Conservation (phyloP, 2,329 filamentous ascomycete genomes). For the Botrytis fabae region DNA sequence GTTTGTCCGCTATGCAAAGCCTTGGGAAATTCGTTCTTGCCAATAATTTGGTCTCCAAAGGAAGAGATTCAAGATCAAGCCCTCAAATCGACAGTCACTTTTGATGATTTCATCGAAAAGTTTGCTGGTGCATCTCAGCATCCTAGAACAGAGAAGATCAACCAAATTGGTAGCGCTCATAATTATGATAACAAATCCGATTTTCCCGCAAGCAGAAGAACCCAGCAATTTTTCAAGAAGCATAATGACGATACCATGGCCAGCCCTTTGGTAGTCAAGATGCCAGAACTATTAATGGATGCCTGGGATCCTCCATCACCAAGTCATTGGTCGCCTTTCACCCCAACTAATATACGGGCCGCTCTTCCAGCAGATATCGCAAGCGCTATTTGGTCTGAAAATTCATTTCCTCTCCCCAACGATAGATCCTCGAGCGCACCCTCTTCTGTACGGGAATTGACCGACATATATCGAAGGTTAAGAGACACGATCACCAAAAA, state of each 20-base stretch:
- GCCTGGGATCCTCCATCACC: slow-evolving; percentile 38
- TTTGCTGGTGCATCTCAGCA: slow-evolving; percentile 22
- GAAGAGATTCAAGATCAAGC: slow-evolving; percentile 78
- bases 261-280: slow-evolving; percentile 31
- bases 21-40: slow-evolving; percentile 89
- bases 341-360: slow-evolving; percentile 23
- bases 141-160: slow-evolving; percentile 27
- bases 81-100: slow-evolving; percentile 60
- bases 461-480: slow-evolving; percentile 60
- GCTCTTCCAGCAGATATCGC: slow-evolving; percentile 37
- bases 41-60: slow-evolving; percentile 92
- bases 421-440: slow-evolving; percentile 45
- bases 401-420: slow-evolving; percentile 43
- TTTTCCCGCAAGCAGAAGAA: slow-evolving; percentile 23
- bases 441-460: slow-evolving; percentile 53
- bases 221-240: slow-evolving; percentile 34
- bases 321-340: slow-evolving; percentile 21
- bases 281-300: slow-evolving; percentile 37
- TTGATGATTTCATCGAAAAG: slow-evolving; percentile 49
- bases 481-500: slow-evolving; percentile 60
- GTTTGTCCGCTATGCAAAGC: slow-evolving; percentile 97
- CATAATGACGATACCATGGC: slow-evolving; percentile 34
- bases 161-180: slow-evolving; percentile 19
- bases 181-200: slow-evolving; percentile 13
- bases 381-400: slow-evolving; percentile 31